These are phyloP conservation scores for Phytophthora palmivora DNA, from an alignment of 352 stramenopile genomes.

Conservation along the genomic window DNA sequence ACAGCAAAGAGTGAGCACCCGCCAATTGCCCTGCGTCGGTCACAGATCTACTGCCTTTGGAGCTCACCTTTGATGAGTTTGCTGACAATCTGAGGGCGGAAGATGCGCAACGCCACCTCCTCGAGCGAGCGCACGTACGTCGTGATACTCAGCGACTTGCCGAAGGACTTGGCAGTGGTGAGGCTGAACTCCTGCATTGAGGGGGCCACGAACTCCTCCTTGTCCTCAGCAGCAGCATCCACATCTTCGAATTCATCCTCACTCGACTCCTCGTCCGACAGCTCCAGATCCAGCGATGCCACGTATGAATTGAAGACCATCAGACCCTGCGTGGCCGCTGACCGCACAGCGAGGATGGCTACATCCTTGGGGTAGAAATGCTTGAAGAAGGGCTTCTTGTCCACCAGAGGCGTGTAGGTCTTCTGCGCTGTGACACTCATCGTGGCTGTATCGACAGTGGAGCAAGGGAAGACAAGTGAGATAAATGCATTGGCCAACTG, in stretches of 20 bases:
- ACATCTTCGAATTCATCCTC: constrained; percentile 53
- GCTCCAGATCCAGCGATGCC: constrained; percentile 74
- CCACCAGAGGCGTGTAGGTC: constrained; percentile 62
- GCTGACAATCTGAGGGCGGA: constrained; percentile 62
- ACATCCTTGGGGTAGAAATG: constrained; percentile 81
- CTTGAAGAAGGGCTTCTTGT: constrained; percentile 89
- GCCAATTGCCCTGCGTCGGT: background rate
- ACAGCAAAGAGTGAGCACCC: background rate
- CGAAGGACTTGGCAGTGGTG: constrained; percentile 65
- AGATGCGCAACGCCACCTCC: constrained; percentile 63
- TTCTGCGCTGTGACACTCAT: constrained; percentile 77
- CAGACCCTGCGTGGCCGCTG: constrained; percentile 68
- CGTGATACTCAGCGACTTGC: constrained; percentile 84
- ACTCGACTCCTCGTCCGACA: constrained; percentile 49
- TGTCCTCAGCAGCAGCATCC: constrained; percentile 44
- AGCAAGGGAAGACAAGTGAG: background rate
- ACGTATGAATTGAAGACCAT: constrained; percentile 85
- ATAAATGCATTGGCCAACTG: background rate
- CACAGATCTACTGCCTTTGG: background rate
- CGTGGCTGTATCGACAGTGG: constrained; percentile 6
- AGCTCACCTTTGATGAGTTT: constrained; percentile 84
- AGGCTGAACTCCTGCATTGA: constrained; percentile 64
- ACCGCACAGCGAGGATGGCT: constrained; percentile 69
- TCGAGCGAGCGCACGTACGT: constrained; percentile 82
- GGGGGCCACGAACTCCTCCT: constrained; percentile 62